Evolutionary conservation across 306 rosid species (phyloP), one percentile per base, ranked within the genome.

Genomic region (Casuarina equisetifolia): DNA sequence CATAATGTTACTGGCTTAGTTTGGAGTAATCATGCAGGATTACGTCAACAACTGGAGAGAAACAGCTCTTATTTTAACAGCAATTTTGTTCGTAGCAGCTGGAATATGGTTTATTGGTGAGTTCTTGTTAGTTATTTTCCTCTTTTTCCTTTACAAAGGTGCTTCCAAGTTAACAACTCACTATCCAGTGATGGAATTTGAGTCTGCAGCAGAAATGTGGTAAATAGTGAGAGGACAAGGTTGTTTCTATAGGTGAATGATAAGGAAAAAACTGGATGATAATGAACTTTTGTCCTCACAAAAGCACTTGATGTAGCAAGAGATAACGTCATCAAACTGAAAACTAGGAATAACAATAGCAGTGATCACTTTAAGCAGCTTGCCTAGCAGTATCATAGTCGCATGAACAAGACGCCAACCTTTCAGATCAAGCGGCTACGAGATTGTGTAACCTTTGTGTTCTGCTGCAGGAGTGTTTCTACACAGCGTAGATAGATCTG

Each of bases 101-200:
- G 86, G 70, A 55, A 75, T 91, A 75, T 94, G 98, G 96, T 91
- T 94, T 67, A 66, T 82, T 3, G 98, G 98, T 91, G 79, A 78
- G 82, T 73, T 84, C 70, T 79, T 72, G 6, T 48, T 72, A 9
- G 57, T n/a, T 76, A 40, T 12, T 76, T 63, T 69, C 55, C 40
- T 7, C 43, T 77, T 69, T 73, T 17, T 82, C 50, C 69, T 50
- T 49, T 63, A 57, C 44, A 69, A 61, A 72, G 45, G 59, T 68
- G 45, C 54, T 45, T 70, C 49, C 61, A 43, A 2, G 9, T 46
- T 40, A 12, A 54, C 75, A 46, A 32, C 43, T 19, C 51, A 36
- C 57, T 48, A 9, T 73, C 40, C 9, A 12, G 46, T 73, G 68
- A 78, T 35, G 9, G 6, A 35, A 45, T 61, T 73, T 17, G 71